Percentiles rank a stretch among this genome's conserved stretches.
Evolutionary conservation across 2,329 filamentous ascomycete species (phyloP).

Genomic region (Didymosphaeria variabile): DNA sequence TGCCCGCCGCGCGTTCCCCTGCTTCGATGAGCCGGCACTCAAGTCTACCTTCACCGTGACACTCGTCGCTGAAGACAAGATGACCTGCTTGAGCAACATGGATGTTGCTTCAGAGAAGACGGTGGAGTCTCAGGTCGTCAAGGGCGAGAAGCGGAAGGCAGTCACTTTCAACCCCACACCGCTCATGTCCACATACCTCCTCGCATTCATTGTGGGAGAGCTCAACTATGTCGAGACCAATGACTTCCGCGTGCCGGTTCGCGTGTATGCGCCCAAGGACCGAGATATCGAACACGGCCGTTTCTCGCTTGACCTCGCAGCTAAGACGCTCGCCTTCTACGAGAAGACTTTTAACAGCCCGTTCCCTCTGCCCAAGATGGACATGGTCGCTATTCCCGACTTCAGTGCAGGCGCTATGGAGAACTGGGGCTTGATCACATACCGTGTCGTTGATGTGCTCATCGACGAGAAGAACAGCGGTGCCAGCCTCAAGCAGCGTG

Average conservation of each 20-base stretch:
- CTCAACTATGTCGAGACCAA: constrained; percentile 94
- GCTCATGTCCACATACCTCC: constrained; percentile 93
- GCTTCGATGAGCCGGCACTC: constrained; percentile 93
- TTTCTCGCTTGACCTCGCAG: constrained; percentile 90
- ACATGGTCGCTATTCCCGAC: constrained; percentile 95
- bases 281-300: constrained; percentile 89
- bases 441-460: constrained; percentile 89
- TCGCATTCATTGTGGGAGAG: constrained; percentile 93
- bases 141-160: constrained; percentile 75
- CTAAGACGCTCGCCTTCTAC: constrained; percentile 90
- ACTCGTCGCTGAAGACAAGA: constrained; percentile 85
- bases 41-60: constrained; percentile 95
- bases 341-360: constrained; percentile 91
- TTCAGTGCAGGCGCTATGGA: constrained; percentile 98
- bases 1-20: constrained; percentile 90
- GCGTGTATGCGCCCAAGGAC: constrained; percentile 92
- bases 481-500: constrained; percentile 87
- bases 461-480: constrained; percentile 92
- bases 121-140: constrained; percentile 68
- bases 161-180: constrained; percentile 94
- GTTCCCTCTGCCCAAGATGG: constrained; percentile 92
- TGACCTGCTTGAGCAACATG: constrained; percentile 98
- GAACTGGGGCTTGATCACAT: constrained; percentile 97
- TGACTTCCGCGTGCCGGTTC: constrained; percentile 87
- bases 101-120: constrained; percentile 84